These are phyloP conservation scores for Ophiosphaerella narmari DNA, from an alignment of 2,329 filamentous ascomycete species.

Conservation along the genomic window DNA sequence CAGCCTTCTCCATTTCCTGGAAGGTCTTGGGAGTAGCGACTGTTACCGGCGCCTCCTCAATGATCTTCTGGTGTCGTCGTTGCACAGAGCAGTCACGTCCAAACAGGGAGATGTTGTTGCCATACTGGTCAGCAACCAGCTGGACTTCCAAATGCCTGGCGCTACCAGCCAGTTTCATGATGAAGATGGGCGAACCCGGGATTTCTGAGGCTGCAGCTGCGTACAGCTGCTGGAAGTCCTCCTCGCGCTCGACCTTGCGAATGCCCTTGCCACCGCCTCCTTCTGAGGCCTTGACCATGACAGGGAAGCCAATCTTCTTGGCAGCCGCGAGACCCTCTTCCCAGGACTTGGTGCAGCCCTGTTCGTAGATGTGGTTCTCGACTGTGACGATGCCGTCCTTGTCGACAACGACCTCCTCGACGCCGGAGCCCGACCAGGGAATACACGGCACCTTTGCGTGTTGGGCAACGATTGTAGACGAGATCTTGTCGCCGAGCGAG, in stretches of 20 bases:
- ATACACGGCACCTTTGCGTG: constrained; percentile 96
- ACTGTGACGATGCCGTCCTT: constrained; percentile 89
- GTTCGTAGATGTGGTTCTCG: constrained; percentile 78
- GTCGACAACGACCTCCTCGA: constrained; percentile 79
- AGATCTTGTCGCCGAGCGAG: constrained; percentile 99
- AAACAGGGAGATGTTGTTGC: constrained; percentile 99
- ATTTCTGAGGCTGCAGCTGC: constrained; percentile 97
- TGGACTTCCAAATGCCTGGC: constrained; percentile 97
- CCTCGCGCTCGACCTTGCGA: constrained; percentile 85
- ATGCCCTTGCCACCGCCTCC: constrained; percentile 99
- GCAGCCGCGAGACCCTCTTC: constrained; percentile 88
- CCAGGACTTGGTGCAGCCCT: constrained; percentile 88
- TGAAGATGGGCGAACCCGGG: constrained; percentile 98
- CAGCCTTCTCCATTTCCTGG: constrained; percentile 94
- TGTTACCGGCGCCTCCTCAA: constrained; percentile 97
- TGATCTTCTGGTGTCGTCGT: constrained; percentile 98
- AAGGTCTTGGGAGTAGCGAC: constrained; percentile 90
- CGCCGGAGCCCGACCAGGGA: constrained; percentile 97
- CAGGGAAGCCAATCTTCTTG: constrained; percentile 90
- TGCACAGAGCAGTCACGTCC: constrained; percentile 99
- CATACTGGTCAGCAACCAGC: constrained; percentile 96
- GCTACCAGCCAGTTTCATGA: constrained; percentile 99
- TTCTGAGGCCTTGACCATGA: constrained; percentile 99
- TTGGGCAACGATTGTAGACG: constrained; percentile 97
- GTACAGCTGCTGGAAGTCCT: constrained; percentile 85